Percentiles rank a stretch among this genome's conserved stretches.
Conservation (phyloP, 257 asterid species). For the Solanum chaucha region DNA sequence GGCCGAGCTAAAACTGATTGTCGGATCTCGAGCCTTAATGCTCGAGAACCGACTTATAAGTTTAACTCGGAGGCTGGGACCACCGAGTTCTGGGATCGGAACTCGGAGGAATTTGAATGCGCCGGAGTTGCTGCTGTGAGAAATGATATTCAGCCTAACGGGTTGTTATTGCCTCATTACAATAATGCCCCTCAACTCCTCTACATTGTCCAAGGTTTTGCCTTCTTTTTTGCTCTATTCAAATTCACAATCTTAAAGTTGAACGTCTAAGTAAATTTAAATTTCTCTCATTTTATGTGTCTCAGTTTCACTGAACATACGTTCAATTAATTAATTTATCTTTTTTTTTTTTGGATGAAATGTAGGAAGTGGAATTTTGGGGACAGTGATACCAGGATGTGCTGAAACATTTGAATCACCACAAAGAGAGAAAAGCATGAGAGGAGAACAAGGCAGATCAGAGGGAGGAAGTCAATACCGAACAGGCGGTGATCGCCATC, state of each 20-base stretch:
- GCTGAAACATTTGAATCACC: conserved; percentile 43
- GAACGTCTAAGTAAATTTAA: neutral
- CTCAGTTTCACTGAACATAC: neutral
- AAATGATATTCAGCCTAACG: conserved; percentile 26
- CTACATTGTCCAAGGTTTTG: conserved; percentile 34
- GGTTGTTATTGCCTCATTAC: conserved; percentile 44
- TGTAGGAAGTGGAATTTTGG: conserved; percentile 38
- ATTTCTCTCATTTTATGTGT: neutral
- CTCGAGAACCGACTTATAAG: conserved; percentile 17
- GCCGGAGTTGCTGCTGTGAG: conserved; percentile 36
- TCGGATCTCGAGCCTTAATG: conserved; percentile 30
- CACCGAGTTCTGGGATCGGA: conserved; percentile 29
- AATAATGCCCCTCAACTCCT: conserved; percentile 34
- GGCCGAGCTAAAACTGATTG: conserved; percentile 32
- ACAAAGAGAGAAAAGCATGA: neutral
- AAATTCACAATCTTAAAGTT: neutral
- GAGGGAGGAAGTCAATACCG: neutral
- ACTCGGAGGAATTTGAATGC: conserved; percentile 24
- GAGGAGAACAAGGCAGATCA: neutral
- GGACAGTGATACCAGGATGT: conserved; percentile 47
- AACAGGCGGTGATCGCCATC: conserved; percentile 32
- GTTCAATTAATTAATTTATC: neutral
- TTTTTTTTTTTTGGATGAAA: neutral
- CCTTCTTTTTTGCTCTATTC: neutral
- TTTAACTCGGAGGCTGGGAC: conserved; percentile 32